Base-by-base conservation (phyloP, 163 green algal species). In the Scenedesmus sp. region DNA sequence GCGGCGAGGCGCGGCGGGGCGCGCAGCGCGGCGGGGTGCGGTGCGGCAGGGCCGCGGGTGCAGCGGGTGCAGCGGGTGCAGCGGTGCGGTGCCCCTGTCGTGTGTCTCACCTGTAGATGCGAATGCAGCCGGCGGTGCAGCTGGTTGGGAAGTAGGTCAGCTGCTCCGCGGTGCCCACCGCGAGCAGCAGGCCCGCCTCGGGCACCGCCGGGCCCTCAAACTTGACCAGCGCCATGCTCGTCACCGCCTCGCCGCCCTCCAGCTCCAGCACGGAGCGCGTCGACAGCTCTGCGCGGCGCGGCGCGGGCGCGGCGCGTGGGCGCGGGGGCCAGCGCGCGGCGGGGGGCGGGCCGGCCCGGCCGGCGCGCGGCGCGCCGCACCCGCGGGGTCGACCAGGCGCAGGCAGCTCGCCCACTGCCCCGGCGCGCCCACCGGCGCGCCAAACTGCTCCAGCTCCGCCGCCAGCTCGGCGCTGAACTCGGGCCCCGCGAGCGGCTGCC, bases 371-470 rank as follows among this genome's bases (percentile, higher is more conserved):
- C 0, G 70, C 86, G 69, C 63, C 54, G 4, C 24, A 77, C 69
- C 69, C 57, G 69, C 42, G 31, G 92, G 89, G 83, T 98, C 92
- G 2, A 99, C 81, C 0, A 99, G 78, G 14, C 94, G 86, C 22
- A 99, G 42, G 86, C 96, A 99, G 24, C 89, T 94, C 28, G 91
- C 94, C 96, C 96, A 99, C 82, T 95, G 88, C 45, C 91, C 86
- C 15, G 86, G 58, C 67, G 81, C 54, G 3, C 88, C 91, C 50
- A 89, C 88, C 4, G 94, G 89, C 14, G 90, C 80, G 0, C 95
- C 95, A 82, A 94, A 94, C 87, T 97, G 93, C 53, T 96, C 92
- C 81, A 95, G 93, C 70, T 86, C 65, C 17, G 89, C 89, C 24
- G 87, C 89, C 26, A 85, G 70, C 75, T 96, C 91, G 47, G 97